These are phyloP conservation scores for Monilinia fructigena DNA, from an alignment of 2,329 filamentous ascomycete species.

Conservation along the genomic window DNA sequence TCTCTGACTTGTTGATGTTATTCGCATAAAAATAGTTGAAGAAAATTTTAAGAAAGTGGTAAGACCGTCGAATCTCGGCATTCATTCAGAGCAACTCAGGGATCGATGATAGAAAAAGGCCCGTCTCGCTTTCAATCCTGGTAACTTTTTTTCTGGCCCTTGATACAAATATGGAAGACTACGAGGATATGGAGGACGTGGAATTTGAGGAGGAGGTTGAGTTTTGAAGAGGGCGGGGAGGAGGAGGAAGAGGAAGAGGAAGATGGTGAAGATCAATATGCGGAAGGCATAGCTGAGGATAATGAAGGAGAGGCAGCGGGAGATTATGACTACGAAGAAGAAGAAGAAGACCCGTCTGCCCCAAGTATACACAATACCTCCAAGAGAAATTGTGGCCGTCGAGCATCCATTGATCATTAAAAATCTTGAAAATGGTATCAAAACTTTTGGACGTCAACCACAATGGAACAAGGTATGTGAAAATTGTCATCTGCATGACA, in stretches of 20 bases:
- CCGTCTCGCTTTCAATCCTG: conserved; percentile 4
- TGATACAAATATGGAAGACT: conserved; percentile 14
- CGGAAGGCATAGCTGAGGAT: conserved; percentile 6
- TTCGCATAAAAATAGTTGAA: background rate
- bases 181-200: conserved; percentile 12
- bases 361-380: conserved; percentile 52
- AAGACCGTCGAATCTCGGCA: background rate
- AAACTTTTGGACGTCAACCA: conserved; percentile 52
- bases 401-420: conserved; percentile 67
- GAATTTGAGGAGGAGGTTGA: conserved; percentile 11
- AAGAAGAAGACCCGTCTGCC: conserved; percentile 26
- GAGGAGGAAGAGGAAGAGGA: conserved; percentile 4
- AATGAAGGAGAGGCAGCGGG: conserved; percentile 1
- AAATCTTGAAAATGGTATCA: conserved; percentile 62
- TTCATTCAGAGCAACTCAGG: background rate
- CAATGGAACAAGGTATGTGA: conserved; percentile 38
- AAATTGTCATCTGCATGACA: background rate
- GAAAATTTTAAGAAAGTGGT: background rate
- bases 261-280: background rate
- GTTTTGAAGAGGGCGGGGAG: conserved; percentile 1
- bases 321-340: conserved; percentile 11
- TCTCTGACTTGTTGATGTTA: background rate
- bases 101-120: background rate
- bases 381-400: conserved; percentile 55
- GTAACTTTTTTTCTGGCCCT: background rate